Conservation (phyloP, 495 filamentous ascomycete species). For the Penicillium argentinense region DNA sequence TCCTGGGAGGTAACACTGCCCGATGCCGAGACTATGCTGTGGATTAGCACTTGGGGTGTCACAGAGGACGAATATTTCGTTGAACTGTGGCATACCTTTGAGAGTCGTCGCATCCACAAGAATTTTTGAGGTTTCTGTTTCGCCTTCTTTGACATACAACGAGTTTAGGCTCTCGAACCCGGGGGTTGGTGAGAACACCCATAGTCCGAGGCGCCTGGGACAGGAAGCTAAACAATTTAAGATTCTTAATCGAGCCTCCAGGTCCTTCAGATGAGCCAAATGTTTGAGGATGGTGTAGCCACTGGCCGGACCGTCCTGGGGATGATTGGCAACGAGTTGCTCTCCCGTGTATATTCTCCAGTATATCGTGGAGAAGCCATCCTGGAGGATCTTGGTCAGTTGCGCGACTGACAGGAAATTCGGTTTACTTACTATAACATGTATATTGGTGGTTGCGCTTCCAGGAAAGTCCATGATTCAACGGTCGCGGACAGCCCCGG, state of each 20-base stretch:
- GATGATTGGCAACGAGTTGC: constrained; percentile 29
- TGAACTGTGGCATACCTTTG: constrained; percentile 36
- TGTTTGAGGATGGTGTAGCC: constrained; percentile 46
- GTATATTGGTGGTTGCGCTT: constrained; percentile 46
- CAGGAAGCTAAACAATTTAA: constrained; percentile 43
- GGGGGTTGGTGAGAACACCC: constrained; percentile 45
- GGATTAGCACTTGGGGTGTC: constrained; percentile 5
- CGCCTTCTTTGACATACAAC: constrained; percentile 27
- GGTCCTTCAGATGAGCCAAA: constrained; percentile 45
- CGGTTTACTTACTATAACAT: constrained; percentile 42
- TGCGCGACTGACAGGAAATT: background rate
- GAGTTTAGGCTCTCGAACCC: constrained; percentile 39
- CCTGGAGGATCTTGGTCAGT: constrained; percentile 29
- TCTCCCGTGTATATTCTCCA: constrained; percentile 53
- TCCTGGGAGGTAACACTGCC: constrained; percentile 40
- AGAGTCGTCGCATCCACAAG: constrained; percentile 34
- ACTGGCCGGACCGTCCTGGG: constrained; percentile 40
- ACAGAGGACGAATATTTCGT: background rate
- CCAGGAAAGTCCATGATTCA: constrained; percentile 52
- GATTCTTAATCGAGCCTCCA: constrained; percentile 41
- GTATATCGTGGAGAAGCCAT: constrained; percentile 50
- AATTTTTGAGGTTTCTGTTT: constrained; percentile 34
- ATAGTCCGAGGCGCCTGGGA: constrained; percentile 43
- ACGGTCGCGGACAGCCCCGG: constrained; percentile 28
- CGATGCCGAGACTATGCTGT: constrained; percentile 37